Conservation (phyloP, 148 eudicot genomes). For the Chenopodium berlandieri region DNA sequence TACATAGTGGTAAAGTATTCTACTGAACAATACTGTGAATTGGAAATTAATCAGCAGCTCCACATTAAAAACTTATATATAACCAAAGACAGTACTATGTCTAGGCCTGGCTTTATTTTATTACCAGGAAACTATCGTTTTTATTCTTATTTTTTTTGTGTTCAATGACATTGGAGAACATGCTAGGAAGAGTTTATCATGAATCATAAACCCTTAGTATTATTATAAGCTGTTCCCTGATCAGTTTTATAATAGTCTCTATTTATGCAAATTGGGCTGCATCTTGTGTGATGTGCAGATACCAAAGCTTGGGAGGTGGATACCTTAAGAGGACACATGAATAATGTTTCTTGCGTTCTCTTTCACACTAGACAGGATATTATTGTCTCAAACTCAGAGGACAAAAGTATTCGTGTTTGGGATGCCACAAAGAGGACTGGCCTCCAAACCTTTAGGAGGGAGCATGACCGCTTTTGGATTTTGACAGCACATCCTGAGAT, state of each 20-base stretch:
- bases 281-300: constrained; percentile 42
- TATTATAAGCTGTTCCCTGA: neutral
- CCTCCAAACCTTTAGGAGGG: constrained; percentile 90
- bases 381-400: constrained; percentile 94
- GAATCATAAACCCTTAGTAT: neutral
- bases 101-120: neutral
- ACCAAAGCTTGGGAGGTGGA: constrained; percentile 99
- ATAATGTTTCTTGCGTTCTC: constrained; percentile 86
- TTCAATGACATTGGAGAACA: neutral
- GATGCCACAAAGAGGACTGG: constrained; percentile 97
- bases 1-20: neutral
- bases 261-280: neutral
- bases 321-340: constrained; percentile 93
- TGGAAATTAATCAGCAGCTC: neutral
- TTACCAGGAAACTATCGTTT: neutral
- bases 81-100: neutral
- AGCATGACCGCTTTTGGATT: constrained; percentile 98
- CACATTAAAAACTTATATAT: neutral
- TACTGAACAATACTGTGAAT: neutral
- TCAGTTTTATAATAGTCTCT: neutral
- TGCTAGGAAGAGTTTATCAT: neutral
- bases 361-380: constrained; percentile 91
- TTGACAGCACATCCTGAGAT: constrained; percentile 88
- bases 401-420: constrained; percentile 98
- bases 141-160: neutral